These are phyloP conservation scores for Pythium inflatum DNA, from an alignment of 352 stramenopile species.

Conservation along the genomic window DNA sequence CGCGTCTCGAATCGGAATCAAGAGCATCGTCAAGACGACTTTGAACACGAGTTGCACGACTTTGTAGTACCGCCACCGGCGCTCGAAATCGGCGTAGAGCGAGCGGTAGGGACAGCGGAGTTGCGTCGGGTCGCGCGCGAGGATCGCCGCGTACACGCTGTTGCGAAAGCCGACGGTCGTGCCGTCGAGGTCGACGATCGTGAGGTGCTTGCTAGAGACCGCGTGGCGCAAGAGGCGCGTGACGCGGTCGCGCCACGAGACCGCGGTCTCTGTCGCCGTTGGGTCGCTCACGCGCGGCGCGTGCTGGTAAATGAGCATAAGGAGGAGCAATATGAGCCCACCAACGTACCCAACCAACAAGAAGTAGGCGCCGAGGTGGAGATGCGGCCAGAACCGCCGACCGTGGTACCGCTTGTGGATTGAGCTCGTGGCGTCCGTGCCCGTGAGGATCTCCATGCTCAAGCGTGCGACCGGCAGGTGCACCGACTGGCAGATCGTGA, in stretches of 20 bases:
- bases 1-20: slow-evolving; percentile 30
- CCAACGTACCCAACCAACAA: slow-evolving; percentile 37
- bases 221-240: neutral
- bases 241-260: neutral
- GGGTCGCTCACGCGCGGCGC: slow-evolving; percentile 39
- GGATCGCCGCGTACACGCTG: slow-evolving; percentile 48
- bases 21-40: slow-evolving; percentile 40
- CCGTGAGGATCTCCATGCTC: slow-evolving; percentile 42
- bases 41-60: slow-evolving; percentile 53
- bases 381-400: slow-evolving; percentile 26
- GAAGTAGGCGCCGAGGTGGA: slow-evolving; percentile 29
- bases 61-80: slow-evolving; percentile 57
- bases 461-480: slow-evolving; percentile 51
- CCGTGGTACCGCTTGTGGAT: slow-evolving; percentile 2
- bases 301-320: slow-evolving; percentile 34
- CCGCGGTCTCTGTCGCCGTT: slow-evolving; percentile 26
- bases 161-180: slow-evolving; percentile 43
- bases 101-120: slow-evolving; percentile 52
- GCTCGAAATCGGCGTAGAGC: slow-evolving; percentile 57
- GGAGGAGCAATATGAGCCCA: slow-evolving; percentile 36
- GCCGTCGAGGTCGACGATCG: slow-evolving; percentile 48
- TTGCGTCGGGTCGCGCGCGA: slow-evolving; percentile 44
- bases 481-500: slow-evolving; percentile 46
- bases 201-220: slow-evolving; percentile 5
- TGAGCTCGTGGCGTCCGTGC: neutral